These are phyloP conservation scores for Lasiosphaeria hispida DNA, from an alignment of 495 filamentous ascomycete species.

Conservation along the genomic window DNA sequence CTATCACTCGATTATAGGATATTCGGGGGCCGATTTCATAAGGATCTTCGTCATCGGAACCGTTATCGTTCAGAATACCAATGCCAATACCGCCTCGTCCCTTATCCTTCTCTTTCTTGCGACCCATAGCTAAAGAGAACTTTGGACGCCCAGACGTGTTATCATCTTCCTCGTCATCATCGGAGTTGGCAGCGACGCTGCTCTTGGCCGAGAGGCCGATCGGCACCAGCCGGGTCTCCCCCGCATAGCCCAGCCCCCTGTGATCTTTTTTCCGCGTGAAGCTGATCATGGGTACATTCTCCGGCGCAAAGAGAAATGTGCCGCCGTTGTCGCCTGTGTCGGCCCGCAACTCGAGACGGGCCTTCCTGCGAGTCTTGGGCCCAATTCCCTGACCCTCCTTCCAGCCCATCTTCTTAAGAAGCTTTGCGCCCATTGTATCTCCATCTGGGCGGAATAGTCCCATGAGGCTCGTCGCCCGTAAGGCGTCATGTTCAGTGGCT, in stretches of 20 bases:
- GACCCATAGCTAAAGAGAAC: conserved; percentile 23
- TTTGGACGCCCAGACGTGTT: conserved; percentile 34
- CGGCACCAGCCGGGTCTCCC: conserved; percentile 56
- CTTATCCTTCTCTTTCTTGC: conserved; percentile 49
- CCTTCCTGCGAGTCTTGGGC: conserved; percentile 77
- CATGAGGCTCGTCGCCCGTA: conserved; percentile 57
- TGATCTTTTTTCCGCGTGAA: conserved; percentile 74
- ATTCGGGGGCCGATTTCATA: conserved; percentile 90
- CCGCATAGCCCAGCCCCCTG: conserved; percentile 78
- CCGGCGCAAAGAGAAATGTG: conserved; percentile 83
- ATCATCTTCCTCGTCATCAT: conserved; percentile 52
- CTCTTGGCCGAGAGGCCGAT: conserved; percentile 16
- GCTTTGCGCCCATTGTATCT: conserved; percentile 85
- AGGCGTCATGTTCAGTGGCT: conserved; percentile 56
- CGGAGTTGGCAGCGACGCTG: conserved; percentile 23
- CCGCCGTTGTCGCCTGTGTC: conserved; percentile 43
- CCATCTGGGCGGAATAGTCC: conserved; percentile 72
- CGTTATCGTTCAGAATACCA: conserved; percentile 88
- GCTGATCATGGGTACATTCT: conserved; percentile 72
- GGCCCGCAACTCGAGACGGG: conserved; percentile 59
- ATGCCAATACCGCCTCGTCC: conserved; percentile 74
- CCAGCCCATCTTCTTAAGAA: conserved; percentile 95
- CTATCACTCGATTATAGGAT: conserved; percentile 83
- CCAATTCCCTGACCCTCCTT: conserved; percentile 90
- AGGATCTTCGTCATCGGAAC: conserved; percentile 95